Evolutionary conservation across 805 yeast genomes (phyloP), one percentile per base, ranked within the genome.

Genomic region (Teunomyces funiuensis): DNA sequence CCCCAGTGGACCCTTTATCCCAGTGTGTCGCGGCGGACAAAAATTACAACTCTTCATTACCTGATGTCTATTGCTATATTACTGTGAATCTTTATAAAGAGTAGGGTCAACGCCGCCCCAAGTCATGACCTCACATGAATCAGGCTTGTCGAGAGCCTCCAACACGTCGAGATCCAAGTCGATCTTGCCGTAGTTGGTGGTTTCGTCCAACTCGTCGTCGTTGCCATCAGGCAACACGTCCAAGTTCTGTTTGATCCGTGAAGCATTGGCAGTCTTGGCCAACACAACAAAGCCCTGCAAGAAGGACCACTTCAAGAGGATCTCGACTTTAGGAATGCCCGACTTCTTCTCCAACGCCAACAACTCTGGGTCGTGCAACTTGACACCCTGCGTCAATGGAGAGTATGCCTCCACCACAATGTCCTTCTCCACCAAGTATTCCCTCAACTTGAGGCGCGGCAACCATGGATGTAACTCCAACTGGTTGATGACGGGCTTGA

Each of bases 401-500:
- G 93, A 81, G 63, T 77, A 89, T 0, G 95, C 90, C 58, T 85
- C 88, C 8, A 83, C 77, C 5, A 70, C 63, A 29, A 89, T 76
- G 33, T 71, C 79, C 43, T 82, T 62, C 11, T 69, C 55, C 23
- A 71, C 67, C 57, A 85, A 80, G 61, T 66, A 84, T 40, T 80
- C 75, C 16, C 84, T 79, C 43, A 88, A 69, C 39, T 82, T 80
- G 40, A 71, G 64, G 52, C 85, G 71, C 65, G 83, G 86, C 53
- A 83, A 69, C 90, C 93, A 86, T 15, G 93, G 96, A 45, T 88
- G 86, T 39, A 87, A 73, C 61, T 87, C 96, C 54, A 88, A 77
- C 59, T 88, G 95, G 60, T 88, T 83, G 30, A 85, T 83, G 0
- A 82, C 87, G 0, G 96, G 67, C 39, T 57, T 54, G 19, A 69